Evolutionary conservation across 75 land plant genomes (phyloP).

Genomic region (Pinus albicaulis): DNA sequence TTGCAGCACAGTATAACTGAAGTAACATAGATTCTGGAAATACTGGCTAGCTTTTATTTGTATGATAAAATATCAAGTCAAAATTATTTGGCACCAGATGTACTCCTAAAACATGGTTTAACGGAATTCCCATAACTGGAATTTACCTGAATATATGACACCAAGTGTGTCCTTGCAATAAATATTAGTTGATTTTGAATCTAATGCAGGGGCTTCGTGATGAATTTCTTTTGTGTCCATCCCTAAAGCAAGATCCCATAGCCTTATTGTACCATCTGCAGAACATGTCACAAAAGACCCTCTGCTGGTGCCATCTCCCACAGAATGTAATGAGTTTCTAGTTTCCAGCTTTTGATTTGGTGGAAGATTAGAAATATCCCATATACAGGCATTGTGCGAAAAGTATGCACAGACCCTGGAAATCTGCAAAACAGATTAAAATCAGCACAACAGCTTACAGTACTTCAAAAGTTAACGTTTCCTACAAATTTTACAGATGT

Average conservation of each 20-base stretch:
- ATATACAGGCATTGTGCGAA: conserved; percentile 64
- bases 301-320: conserved; percentile 25
- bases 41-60: neutral
- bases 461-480: too few relatives aligned
- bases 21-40: too few relatives aligned
- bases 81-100: conserved; percentile 3
- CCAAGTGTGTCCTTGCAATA: conserved; percentile 40
- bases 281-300: conserved; percentile 75
- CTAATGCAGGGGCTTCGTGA: conserved; percentile 2
- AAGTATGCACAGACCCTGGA: conserved; percentile 42
- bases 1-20: too few relatives aligned
- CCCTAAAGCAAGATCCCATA: conserved; percentile 55
- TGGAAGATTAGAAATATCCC: conserved; percentile 66
- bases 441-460: neutral
- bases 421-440: conserved; percentile 30
- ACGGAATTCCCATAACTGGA: neutral
- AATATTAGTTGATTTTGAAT: conserved; percentile 23
- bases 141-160: conserved; percentile 40
- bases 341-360: conserved; percentile 18
- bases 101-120: neutral
- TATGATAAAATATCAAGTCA: conserved; percentile 10
- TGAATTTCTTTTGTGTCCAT: conserved; percentile 6
- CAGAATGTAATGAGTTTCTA: conserved; percentile 29
- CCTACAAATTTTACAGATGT: neutral
- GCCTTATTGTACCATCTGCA: conserved; percentile 69